A percentile compares a stretch with the other conserved stretches of the same genome.
These are phyloP conservation scores for Durusdinium trenchii DNA, from an alignment of 73 alveolate species.

Conservation along the genomic window DNA sequence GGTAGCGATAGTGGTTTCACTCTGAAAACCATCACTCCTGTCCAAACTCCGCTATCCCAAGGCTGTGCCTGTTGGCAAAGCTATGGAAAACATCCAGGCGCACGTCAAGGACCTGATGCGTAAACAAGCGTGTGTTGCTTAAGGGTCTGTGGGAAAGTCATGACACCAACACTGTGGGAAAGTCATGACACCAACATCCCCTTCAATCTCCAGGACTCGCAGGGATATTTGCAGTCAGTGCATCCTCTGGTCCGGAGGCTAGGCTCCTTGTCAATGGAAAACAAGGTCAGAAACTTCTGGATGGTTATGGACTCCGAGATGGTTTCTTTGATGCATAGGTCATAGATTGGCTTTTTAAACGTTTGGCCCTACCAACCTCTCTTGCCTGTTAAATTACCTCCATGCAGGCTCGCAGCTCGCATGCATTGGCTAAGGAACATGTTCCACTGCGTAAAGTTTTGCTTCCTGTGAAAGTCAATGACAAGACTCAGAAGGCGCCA, in stretches of 20 bases:
- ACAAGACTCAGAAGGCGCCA: not conserved
- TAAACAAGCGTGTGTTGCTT: not conserved
- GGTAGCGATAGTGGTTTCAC: not conserved
- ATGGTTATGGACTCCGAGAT: not conserved
- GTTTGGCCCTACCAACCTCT: not conserved
- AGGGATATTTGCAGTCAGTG: not conserved
- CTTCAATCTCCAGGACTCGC: not conserved
- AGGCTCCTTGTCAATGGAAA: not conserved
- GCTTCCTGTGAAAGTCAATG: not conserved
- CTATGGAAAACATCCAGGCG: not conserved
- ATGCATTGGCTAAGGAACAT: not conserved
- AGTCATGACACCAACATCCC: too few relatives aligned
- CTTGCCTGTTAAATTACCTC: not conserved
- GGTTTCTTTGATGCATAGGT: not conserved
- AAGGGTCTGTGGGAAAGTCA: not conserved
- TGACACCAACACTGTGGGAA: too few relatives aligned
- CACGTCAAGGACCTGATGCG: not conserved
- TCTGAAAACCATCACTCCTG: not conserved
- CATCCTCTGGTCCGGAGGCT: not conserved
- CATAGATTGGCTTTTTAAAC: not conserved
- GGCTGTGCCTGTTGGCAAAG: not conserved
- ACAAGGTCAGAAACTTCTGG: not conserved
- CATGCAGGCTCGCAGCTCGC: not conserved
- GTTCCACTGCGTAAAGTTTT: not conserved
- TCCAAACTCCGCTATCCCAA: not conserved